Evolutionary conservation across 139 green algal species (phyloP).

Genomic region (Parachlorella kessleri): DNA sequence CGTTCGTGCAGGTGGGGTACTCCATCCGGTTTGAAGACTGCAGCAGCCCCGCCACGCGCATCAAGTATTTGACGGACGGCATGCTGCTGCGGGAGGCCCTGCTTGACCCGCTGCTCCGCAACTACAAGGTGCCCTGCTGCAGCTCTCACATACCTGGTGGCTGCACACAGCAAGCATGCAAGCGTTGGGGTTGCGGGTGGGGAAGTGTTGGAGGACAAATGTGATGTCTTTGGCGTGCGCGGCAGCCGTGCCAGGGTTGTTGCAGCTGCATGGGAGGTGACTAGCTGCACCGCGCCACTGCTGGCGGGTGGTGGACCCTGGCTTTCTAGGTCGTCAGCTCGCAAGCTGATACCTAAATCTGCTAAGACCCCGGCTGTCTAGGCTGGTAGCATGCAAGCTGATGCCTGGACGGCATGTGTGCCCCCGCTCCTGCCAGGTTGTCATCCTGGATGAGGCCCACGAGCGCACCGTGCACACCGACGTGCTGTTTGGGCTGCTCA

Average conservation of each 20-base stretch:
- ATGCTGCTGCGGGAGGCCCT: constrained; percentile 96
- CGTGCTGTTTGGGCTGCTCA: constrained; percentile 93
- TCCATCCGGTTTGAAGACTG: constrained; percentile 86
- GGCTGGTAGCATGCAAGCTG: no score
- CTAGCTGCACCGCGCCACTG: no score
- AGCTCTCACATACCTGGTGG: no score
- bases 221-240: neutral
- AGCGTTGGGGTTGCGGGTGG: neutral
- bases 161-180: no score
- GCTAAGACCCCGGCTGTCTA: no score
- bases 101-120: constrained; percentile 72
- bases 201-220: neutral
- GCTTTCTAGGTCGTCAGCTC: no score
- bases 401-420: neutral
- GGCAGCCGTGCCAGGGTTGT: neutral
- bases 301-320: no score
- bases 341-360: no score
- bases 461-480: constrained; percentile 94
- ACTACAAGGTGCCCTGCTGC: constrained; percentile 80
- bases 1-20: constrained; percentile 74
- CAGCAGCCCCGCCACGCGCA: constrained; percentile 55
- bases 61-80: constrained; percentile 95
- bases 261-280: no score
- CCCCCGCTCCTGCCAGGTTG: constrained; percentile 41
- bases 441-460: constrained; percentile 97